Percentiles rank a stretch among this genome's conserved stretches.
phyloP scores from a whole-genome alignment of 257 asterid genomes.

The Cynanchum wilfordii region DNA sequence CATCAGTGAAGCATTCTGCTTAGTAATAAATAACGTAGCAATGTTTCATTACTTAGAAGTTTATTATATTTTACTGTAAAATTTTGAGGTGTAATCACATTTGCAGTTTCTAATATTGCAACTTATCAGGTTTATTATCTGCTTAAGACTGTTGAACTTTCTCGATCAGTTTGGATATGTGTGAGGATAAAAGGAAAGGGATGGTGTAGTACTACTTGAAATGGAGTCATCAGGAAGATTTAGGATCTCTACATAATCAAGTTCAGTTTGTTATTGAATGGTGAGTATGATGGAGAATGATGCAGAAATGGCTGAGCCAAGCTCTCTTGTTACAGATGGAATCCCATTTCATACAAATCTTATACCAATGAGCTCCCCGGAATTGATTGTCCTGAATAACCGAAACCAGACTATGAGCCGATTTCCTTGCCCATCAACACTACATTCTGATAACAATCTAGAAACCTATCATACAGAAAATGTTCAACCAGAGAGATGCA shows the following conservation, averaged over 20 bases:
- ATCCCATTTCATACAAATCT: constrained; percentile 27
- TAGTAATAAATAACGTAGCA: not conserved
- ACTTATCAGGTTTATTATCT: not conserved
- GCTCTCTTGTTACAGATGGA: constrained; percentile 25
- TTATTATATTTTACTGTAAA: not conserved
- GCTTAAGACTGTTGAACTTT: not conserved
- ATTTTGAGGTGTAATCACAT: not conserved
- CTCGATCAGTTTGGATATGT: not conserved
- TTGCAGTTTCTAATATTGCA: not conserved
- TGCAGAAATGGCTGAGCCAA: constrained; percentile 28
- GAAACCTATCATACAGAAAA: constrained; percentile 26
- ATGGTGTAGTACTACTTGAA: not conserved
- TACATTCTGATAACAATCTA: constrained; percentile 33
- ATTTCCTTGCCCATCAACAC: constrained; percentile 28
- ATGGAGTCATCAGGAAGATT: not conserved
- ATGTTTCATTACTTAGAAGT: not conserved
- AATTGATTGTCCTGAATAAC: constrained; percentile 20
- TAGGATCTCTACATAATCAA: constrained; percentile 5
- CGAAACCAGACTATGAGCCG: constrained; percentile 34
- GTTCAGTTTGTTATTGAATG: not conserved
- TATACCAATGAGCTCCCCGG: constrained; percentile 21
- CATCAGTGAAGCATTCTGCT: not conserved
- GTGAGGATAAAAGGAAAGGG: not conserved
- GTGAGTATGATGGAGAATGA: constrained; percentile 14
- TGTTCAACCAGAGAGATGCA: constrained; percentile 21